Evolutionary conservation across 2,329 filamentous ascomycete species (phyloP), one percentile per base, ranked within the genome.

Genomic region (Aspergillus ustus): DNA sequence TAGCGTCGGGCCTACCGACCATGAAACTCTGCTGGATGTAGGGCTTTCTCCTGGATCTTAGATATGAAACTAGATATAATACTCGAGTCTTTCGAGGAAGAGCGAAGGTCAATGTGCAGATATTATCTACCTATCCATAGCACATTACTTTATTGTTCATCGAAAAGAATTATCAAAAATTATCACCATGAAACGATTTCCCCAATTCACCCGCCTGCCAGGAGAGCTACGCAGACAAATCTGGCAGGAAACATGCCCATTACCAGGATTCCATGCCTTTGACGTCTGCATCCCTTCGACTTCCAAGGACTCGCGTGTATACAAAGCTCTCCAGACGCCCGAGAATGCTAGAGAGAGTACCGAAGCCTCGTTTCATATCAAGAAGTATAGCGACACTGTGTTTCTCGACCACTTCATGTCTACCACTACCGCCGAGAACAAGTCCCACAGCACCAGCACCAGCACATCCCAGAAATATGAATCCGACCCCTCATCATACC

Each of bases 141-240:
- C 25, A 25, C 25, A 25, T 4, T 25, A 25, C 31, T 37, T 37
- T 37, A 37, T 8, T 37, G 3, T 37, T 13, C 31, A 13, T 9
- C 2, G 3, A 3, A 37, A 11, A 37, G 9, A 37, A 37, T 37
- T 37, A 2, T 37, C 3, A 11, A 37, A 3, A 37, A 37, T 37
- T 37, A 2, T 37, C 3, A 37, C 31, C 3, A 37, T 37, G 31
- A 37, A 37, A 15, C 31, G 31, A 37, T 55, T 46, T n/a, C 52
- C 40, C 9, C 22, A 22, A 20, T 46, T 55, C 52, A n/a, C 25
- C 17, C 31, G 17, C n/a, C 37, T 34, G 6, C 52, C 52, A 13
- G 37, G 22, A 8, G 52, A 55, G 28, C 25, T 55, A 9, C 52
- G 52, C 52, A 46, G 43, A 17, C 37, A 55, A 17, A 55, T 55